Conservation (phyloP, 2,329 filamentous ascomycete genomes). For the Neonectria neomacrospora region DNA sequence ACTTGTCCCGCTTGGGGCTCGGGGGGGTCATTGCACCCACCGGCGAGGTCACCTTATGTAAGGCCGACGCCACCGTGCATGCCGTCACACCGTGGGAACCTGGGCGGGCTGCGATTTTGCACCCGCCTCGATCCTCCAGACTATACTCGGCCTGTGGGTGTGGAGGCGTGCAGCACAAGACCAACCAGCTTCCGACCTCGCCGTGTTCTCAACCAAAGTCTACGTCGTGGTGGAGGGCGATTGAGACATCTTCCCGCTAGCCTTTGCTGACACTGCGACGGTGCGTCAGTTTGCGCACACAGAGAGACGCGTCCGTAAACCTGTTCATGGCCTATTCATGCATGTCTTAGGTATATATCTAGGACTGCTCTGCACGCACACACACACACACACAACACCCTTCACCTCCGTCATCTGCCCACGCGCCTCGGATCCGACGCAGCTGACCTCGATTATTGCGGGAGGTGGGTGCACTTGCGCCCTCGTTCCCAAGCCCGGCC, state of each 20-base stretch:
- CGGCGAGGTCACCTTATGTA: slow-evolving; percentile 32
- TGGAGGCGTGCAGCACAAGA: slow-evolving; percentile 11
- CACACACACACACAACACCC: neutral
- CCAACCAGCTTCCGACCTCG: slow-evolving; percentile 15
- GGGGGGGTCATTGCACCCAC: slow-evolving; percentile 13
- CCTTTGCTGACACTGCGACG: slow-evolving; percentile 5
- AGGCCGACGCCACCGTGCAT: slow-evolving; percentile 39
- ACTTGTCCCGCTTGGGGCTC: slow-evolving; percentile 7
- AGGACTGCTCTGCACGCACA: slow-evolving; percentile 5
- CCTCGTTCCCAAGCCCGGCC: slow-evolving; percentile 11
- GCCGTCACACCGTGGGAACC: slow-evolving; percentile 5
- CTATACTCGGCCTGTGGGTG: too few relatives aligned
- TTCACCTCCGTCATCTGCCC: slow-evolving; percentile 7
- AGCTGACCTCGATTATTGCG: slow-evolving; percentile 20
- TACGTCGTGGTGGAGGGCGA: slow-evolving; percentile 8
- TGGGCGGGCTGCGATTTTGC: neutral
- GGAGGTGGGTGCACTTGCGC: neutral
- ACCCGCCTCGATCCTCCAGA: neutral
- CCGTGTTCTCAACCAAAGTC: neutral
- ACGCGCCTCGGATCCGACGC: slow-evolving; percentile 11
- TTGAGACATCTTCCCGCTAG: slow-evolving; percentile 12
- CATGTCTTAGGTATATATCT: neutral
- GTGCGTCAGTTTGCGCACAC: neutral
- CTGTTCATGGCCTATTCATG: neutral
- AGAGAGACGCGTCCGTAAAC: neutral